Base-by-base conservation (phyloP, 2,329 filamentous ascomycete species). In the Venturia oleaginea region DNA sequence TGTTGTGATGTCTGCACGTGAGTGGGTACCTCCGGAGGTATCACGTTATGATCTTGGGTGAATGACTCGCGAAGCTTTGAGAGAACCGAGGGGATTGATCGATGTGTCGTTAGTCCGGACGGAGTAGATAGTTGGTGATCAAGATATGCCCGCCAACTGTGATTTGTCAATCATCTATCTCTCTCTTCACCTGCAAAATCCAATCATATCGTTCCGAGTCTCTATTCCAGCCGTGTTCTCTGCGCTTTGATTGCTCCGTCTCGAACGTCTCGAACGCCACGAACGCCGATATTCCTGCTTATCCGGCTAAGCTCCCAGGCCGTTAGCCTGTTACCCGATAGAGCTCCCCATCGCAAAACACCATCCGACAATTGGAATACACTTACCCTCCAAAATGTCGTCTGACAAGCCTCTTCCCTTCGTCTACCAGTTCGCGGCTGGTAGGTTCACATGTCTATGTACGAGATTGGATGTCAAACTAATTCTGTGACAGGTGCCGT, bases 361-460 rank as follows among this genome's bases (percentile, higher is more conserved):
- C 34, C 59, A 42, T 59, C 7, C 55, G 11, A 37, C 17, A n/a
- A 11, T 59, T 37, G 55, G 22, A 37, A 13, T 24, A 27, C 30
- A 19, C 32, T 4, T 1, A 2, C 2, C 11, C 13, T 62, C 40
- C 59, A 27, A 11, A 42, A 81, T 81, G 80, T 75, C 80, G 67
- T 71, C 77, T 69, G 77, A 87, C 69, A 89, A 91, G 80, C 91
- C 92, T 66, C 86, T 97, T 70, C 91, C 91, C 66, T 97, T 97
- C 79, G 78, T 86, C 71, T 97, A 97, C 86, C 92, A 96, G 81
- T 96, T 97, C 82, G 89, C 87, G 76, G 92, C 93, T 74, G 92
- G 92, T 87, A 75, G 74, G 85, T 80, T 57, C 63, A 40, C 1
- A n/a, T 57, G 51, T 57, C 30, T 57, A n/a, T 7, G 1, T 34